Conservation (phyloP, 1,139 yeast species). For the Taphrina betulina region DNA sequence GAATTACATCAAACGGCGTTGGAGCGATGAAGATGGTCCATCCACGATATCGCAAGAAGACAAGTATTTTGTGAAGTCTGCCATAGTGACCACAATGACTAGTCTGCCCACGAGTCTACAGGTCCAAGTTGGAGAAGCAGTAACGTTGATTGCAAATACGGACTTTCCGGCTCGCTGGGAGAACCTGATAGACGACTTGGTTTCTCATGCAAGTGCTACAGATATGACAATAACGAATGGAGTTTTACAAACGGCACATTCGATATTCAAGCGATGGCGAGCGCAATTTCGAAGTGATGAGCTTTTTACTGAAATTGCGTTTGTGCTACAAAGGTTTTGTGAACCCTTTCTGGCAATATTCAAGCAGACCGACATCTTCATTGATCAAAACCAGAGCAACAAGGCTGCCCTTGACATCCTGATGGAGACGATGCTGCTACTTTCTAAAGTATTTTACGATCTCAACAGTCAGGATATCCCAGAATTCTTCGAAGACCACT, state of each 20-base stretch:
- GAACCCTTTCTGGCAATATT: slow-evolving; percentile 72
- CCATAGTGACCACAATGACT: slow-evolving; percentile 81
- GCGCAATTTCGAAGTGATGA: slow-evolving; percentile 91
- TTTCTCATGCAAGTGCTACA: slow-evolving; percentile 58
- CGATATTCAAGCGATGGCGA: slow-evolving; percentile 95
- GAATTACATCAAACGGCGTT: slow-evolving; percentile 75
- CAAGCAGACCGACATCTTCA: slow-evolving; percentile 60
- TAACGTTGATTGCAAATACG: slow-evolving; percentile 87
- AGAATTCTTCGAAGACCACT: slow-evolving; percentile 92
- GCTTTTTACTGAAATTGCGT: slow-evolving; percentile 77
- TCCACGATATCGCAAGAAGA: slow-evolving; percentile 5
- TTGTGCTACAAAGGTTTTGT: slow-evolving; percentile 84
- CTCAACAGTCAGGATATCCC: slow-evolving; percentile 97
- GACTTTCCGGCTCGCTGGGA: slow-evolving; percentile 95
- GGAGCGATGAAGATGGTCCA: slow-evolving; percentile 52
- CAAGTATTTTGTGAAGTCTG: slow-evolving; percentile 55
- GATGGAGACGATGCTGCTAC: slow-evolving; percentile 68
- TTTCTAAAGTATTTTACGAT: slow-evolving; percentile 82
- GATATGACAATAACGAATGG: slow-evolving; percentile 80
- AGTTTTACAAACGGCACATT: slow-evolving; percentile 86
- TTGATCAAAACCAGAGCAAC: slow-evolving; percentile 50
- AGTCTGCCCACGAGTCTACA: slow-evolving; percentile 72
- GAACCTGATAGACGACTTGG: slow-evolving; percentile 64
- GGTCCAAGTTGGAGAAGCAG: slow-evolving; percentile 89
- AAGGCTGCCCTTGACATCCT: slow-evolving; percentile 56